A percentile compares a stretch with the other conserved stretches of the same genome.
Evolutionary conservation across 352 stramenopile species (phyloP).

Genomic region (Phytophthora aleatoria): DNA sequence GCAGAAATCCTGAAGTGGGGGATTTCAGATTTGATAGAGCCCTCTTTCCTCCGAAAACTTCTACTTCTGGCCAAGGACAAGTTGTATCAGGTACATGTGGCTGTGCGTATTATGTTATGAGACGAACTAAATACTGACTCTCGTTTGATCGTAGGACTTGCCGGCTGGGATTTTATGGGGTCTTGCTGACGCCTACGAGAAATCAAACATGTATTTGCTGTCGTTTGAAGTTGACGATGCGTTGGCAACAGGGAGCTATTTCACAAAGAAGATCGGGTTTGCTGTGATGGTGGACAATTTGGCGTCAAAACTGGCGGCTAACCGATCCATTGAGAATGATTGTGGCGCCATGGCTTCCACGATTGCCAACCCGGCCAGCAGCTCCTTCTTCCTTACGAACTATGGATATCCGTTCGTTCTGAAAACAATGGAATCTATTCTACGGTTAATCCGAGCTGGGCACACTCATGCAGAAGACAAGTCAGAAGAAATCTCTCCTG

Average conservation of each 20-base stretch:
- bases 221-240: constrained; percentile 30
- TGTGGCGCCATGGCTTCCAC: constrained; percentile 16
- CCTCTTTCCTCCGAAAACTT: constrained; percentile 25
- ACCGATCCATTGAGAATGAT: constrained; percentile 21
- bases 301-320: constrained; percentile 13
- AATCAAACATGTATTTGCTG: constrained; percentile 20
- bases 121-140: neutral
- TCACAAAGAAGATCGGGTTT: constrained; percentile 21
- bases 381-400: constrained; percentile 14
- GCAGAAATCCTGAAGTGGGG: constrained; percentile 20
- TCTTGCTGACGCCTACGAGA: constrained; percentile 26
- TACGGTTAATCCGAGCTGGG: constrained; percentile 9
- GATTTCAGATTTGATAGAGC: constrained; percentile 15
- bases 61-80: constrained; percentile 19
- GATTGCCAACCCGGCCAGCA: constrained; percentile 12
- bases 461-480: neutral
- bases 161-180: constrained; percentile 29
- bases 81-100: constrained; percentile 17
- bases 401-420: constrained; percentile 29
- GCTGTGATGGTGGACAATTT: constrained; percentile 24
- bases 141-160: constrained; percentile 14
- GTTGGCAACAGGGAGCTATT: constrained; percentile 6
- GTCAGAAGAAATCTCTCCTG: neutral
- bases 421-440: constrained; percentile 19
- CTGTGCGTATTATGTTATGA: neutral